Percentiles rank a stretch among this genome's conserved stretches.
Evolutionary conservation across 1,139 yeast species (phyloP).

Genomic region (Kurtzmaniella quercitrusa): DNA sequence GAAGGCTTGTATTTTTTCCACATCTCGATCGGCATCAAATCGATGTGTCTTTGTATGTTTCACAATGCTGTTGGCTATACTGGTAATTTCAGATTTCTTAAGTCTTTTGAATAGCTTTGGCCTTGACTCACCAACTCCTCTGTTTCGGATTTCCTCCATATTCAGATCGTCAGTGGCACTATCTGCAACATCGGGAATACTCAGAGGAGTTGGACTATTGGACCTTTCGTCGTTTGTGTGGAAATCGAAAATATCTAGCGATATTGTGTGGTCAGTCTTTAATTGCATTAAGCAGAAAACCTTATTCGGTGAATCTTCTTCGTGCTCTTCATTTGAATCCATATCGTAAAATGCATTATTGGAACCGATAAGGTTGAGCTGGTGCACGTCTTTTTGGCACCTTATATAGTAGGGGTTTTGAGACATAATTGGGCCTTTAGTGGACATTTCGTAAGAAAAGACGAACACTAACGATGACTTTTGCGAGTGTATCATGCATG

Average conservation of each 20-base stretch:
- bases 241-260: constrained; percentile 7
- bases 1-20: constrained; percentile 23
- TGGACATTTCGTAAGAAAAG: constrained; percentile 37
- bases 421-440: constrained; percentile 31
- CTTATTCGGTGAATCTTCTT: constrained; percentile 5
- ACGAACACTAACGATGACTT: constrained; percentile 37
- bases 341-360: constrained; percentile 11
- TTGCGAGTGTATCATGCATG: constrained; percentile 41
- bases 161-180: neutral
- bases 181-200: neutral
- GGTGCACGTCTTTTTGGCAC: constrained; percentile 12
- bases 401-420: constrained; percentile 22
- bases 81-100: neutral
- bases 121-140: neutral
- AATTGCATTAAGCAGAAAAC: constrained; percentile 19
- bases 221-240: neutral
- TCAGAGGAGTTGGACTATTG: neutral
- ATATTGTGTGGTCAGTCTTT: constrained; percentile 13
- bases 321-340: constrained; percentile 6
- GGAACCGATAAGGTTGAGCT: constrained; percentile 12
- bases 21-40: constrained; percentile 10
- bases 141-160: neutral
- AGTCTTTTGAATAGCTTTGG: constrained; percentile 3
- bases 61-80: constrained; percentile 1
- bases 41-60: constrained; percentile 2